Evolutionary conservation across 345 rosid species (phyloP).

Genomic region (Populus alba): DNA sequence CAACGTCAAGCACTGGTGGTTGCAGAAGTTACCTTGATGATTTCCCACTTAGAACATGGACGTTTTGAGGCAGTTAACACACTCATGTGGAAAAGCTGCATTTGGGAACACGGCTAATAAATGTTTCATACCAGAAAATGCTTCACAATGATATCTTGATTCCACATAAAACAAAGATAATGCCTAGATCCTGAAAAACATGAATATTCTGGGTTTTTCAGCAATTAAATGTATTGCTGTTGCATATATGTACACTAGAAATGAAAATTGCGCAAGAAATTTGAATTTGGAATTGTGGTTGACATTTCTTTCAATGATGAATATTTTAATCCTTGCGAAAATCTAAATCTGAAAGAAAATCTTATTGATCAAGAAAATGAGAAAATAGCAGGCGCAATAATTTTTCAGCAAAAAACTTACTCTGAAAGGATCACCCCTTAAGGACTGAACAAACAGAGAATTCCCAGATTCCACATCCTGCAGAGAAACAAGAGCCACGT

Average conservation of each 20-base stretch:
- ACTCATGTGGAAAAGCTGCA: slow-evolving; percentile 88
- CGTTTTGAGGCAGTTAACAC: slow-evolving; percentile 75
- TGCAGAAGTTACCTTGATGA: slow-evolving; percentile 60
- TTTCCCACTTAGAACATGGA: slow-evolving; percentile 75
- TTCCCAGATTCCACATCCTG: slow-evolving; percentile 62
- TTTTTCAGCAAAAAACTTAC: slow-evolving; percentile 41
- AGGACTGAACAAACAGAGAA: slow-evolving; percentile 84
- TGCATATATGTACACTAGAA: no score
- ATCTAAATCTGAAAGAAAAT: background rate
- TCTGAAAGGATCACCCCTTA: slow-evolving; percentile 90
- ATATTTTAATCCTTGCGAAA: no score
- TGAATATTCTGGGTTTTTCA: no score
- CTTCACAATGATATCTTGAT: background rate
- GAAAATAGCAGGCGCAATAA: background rate
- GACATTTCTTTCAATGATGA: no score
- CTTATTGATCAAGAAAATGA: background rate
- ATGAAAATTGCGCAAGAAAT: no score
- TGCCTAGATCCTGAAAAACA: no score
- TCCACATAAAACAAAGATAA: no score
- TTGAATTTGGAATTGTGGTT: no score
- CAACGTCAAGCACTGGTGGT: background rate
- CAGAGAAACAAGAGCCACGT: slow-evolving; percentile 14
- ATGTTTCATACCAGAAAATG: background rate
- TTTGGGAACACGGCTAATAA: background rate
- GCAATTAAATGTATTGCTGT: no score